phyloP scores from a whole-genome alignment of 306 rosid species.

The Ziziphus jujuba region DNA sequence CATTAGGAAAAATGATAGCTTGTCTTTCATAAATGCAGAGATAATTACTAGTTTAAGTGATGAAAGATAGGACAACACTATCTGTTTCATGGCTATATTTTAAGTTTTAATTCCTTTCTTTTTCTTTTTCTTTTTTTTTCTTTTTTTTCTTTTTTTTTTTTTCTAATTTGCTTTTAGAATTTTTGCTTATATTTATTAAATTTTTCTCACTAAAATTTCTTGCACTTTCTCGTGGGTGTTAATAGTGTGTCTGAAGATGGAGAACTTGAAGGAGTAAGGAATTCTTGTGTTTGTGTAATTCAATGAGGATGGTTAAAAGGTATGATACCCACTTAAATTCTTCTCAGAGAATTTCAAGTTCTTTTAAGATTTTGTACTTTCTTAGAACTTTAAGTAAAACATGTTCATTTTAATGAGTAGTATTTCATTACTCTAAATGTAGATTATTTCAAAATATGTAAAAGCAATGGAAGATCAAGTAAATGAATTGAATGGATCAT shows the following conservation, averaged over 20 bases:
- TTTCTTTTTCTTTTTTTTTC: not conserved
- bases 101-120: not conserved
- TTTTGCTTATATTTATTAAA: too few relatives aligned
- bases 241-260: slow-evolving; percentile 39
- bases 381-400: too few relatives aligned
- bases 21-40: not conserved
- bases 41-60: not conserved
- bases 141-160: not conserved
- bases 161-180: not conserved
- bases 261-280: slow-evolving; percentile 40
- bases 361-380: not conserved
- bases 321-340: slow-evolving; percentile 2
- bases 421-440: too few relatives aligned
- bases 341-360: not conserved
- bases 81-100: not conserved
- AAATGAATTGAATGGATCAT: too few relatives aligned
- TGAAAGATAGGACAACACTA: not conserved
- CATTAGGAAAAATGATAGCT: slow-evolving; percentile 1
- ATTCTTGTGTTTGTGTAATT: slow-evolving; percentile 43
- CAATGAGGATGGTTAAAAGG: slow-evolving; percentile 21
- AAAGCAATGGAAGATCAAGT: not conserved
- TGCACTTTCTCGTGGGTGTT: not conserved
- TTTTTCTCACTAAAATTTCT: not conserved
- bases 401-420: too few relatives aligned
- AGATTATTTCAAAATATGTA: too few relatives aligned